Conservation (phyloP, 169 alveolate species). For the Plasmodium gonderi region DNA sequence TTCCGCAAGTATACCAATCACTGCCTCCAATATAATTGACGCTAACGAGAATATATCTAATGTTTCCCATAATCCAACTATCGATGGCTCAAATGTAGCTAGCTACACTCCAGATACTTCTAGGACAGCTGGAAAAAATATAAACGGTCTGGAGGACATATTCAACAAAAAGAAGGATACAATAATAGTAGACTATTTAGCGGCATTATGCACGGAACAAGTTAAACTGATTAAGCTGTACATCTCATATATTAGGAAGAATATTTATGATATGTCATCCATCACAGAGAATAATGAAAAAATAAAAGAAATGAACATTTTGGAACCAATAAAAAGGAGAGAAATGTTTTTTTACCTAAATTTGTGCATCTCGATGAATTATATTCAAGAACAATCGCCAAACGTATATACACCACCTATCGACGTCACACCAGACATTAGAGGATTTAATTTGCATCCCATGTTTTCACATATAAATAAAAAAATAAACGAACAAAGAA, state of each 20-base stretch:
- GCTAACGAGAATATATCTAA: too few species aligned
- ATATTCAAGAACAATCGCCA: constrained; percentile 36
- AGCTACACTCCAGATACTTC: too few species aligned
- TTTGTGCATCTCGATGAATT: constrained; percentile 44
- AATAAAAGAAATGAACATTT: constrained; percentile 59
- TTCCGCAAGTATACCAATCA: too few species aligned
- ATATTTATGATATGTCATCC: constrained; percentile 42
- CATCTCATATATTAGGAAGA: constrained; percentile 35
- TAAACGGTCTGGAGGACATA: background rate
- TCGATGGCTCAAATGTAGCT: too few species aligned
- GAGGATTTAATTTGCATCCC: constrained; percentile 74
- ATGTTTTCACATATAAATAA: constrained; percentile 68
- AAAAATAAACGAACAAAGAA: constrained; percentile 34
- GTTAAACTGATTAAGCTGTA: constrained; percentile 45
- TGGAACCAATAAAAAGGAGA: constrained; percentile 70
- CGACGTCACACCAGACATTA: constrained; percentile 18
- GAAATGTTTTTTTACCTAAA: constrained; percentile 67
- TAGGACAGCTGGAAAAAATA: too few species aligned
- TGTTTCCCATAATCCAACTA: too few species aligned
- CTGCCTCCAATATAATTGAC: too few species aligned
- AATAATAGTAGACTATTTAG: constrained; percentile 57
- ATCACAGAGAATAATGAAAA: constrained; percentile 48
- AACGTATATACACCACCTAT: constrained; percentile 8
- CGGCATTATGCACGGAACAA: constrained; percentile 34
- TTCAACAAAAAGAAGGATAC: constrained; percentile 28